Evolutionary conservation across 1,139 yeast genomes (phyloP).

Genomic region (Sugiyamaella japonica): DNA sequence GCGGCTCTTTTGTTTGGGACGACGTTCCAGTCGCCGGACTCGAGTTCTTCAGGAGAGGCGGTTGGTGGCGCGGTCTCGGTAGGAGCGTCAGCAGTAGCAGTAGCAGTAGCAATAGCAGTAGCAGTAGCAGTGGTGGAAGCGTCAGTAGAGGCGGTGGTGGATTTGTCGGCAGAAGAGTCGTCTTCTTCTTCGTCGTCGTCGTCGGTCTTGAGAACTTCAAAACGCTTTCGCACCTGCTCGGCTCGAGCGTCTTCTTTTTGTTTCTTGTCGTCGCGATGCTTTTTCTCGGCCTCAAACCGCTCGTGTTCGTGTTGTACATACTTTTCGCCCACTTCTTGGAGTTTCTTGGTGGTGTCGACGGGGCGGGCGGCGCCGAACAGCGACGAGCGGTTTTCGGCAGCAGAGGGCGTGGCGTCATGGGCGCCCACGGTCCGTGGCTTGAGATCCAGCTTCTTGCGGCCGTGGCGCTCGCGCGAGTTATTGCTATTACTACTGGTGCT

Average conservation of each 20-base stretch:
- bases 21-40: conserved; percentile 63
- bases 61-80: conserved; percentile 43
- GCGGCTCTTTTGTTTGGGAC: conserved; percentile 39
- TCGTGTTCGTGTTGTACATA: conserved; percentile 34
- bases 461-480: conserved; percentile 3
- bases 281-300: conserved; percentile 29
- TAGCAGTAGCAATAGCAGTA: too few relatives aligned
- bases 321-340: conserved; percentile 35
- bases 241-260: conserved; percentile 18
- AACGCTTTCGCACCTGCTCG: conserved; percentile 41
- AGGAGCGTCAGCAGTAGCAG: too few relatives aligned
- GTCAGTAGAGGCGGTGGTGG: conserved; percentile 22
- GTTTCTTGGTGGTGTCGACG: conserved; percentile 40
- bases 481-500: neutral
- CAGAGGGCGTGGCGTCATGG: conserved; percentile 26
- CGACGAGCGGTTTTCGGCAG: conserved; percentile 31
- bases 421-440: conserved; percentile 35
- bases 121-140: conserved; percentile 24
- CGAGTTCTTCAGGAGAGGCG: conserved; percentile 45
- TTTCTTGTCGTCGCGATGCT: conserved; percentile 19
- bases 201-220: conserved; percentile 64
- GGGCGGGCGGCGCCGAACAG: conserved; percentile 45
- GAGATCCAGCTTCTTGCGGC: conserved; percentile 33
- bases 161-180: neutral
- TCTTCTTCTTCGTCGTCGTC: conserved; percentile 43